phyloP scores from a whole-genome alignment of 495 filamentous ascomycete genomes.

The Penicillium subrubescens region DNA sequence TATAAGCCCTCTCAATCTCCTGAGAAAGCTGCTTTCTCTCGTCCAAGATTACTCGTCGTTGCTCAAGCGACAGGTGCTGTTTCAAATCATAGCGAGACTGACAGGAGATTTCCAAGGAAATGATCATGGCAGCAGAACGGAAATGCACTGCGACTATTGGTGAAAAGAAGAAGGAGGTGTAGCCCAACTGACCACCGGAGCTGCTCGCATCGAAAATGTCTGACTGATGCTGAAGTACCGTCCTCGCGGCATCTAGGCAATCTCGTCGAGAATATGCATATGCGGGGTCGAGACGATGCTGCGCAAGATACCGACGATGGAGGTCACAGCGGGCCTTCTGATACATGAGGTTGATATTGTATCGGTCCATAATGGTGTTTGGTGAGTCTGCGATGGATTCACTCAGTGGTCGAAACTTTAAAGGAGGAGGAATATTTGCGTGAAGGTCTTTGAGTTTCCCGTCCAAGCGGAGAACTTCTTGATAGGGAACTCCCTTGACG shows the following conservation, averaged over 20 bases:
- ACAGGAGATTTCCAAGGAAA: slow-evolving; percentile 26
- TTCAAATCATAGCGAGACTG: slow-evolving; percentile 23
- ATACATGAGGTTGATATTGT: slow-evolving; percentile 74
- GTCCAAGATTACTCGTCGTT: slow-evolving; percentile 5
- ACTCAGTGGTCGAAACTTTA: slow-evolving; percentile 66
- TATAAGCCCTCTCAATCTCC: slow-evolving; percentile 17
- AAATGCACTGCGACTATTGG: slow-evolving; percentile 20
- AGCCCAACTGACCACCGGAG: slow-evolving; percentile 52
- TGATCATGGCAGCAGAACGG: slow-evolving; percentile 24
- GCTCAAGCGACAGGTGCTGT: slow-evolving; percentile 9
- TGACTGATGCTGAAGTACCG: slow-evolving; percentile 69
- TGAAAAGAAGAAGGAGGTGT: slow-evolving; percentile 25
- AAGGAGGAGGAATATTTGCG: slow-evolving; percentile 64
- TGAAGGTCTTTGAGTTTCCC: slow-evolving; percentile 64
- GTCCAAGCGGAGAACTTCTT: slow-evolving; percentile 74
- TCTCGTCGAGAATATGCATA: slow-evolving; percentile 73
- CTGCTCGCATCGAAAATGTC: slow-evolving; percentile 72
- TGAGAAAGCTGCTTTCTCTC: slow-evolving; percentile 11
- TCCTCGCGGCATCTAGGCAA: slow-evolving; percentile 75
- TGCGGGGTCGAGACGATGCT: slow-evolving; percentile 64
- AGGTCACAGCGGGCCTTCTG: slow-evolving; percentile 78
- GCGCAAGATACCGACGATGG: slow-evolving; percentile 74
- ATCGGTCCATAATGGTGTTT: slow-evolving; percentile 77
- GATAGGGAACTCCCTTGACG: slow-evolving; percentile 56
- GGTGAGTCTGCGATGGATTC: slow-evolving; percentile 71